Base-by-base conservation (phyloP, 2,329 filamentous ascomycete genomes). In the Fusarium phyllophilum region DNA sequence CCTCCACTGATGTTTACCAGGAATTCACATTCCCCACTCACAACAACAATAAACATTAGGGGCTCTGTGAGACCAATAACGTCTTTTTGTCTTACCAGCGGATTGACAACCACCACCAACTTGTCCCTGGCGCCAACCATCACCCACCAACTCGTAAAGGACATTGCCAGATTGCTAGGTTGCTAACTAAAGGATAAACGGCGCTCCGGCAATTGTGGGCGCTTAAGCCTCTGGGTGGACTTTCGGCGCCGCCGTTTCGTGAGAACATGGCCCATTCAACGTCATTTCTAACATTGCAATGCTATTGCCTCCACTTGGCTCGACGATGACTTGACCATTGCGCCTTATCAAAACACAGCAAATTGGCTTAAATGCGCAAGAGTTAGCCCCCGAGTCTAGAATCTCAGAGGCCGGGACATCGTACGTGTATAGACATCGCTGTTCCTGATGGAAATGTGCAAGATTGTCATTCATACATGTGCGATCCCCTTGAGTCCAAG, bases 221-320 rank as follows among this genome's bases (percentile, higher is more conserved):
- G 59, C 72, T 64, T 65, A 62, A 76, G 62, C 69, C 60, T 56
- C 41, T 31, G 31, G 48, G 59, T 65, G 63, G 59, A 60, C 74
- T 68, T 26, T 73, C 45, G 56, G 61, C 60, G 67, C 45, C 57
- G 48, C 63, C 69, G 66, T 62, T 65, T 61, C 41, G 54, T 41
- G 26, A 66, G 41, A 57, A 68, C 36, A 74, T 68, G 62, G 49
- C 66, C 56, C 59, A 60, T 67, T 62, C 51, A 72, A 78, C 74
- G 73, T 77, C 75, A 78, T 70, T 55, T 73, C 49, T 36, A 61
- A 67, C 56, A 64, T 48, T 36, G 56, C 46, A 51, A 68, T 67
- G 58, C 45, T 66, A 59, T 44, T 38, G 42, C 69, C 73, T 76
- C 76, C 76, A 78, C 76, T 78, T 78, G 59, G 76, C 66, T 62